Percentiles rank a stretch among this genome's conserved stretches.
phyloP scores from a whole-genome alignment of 805 yeast genomes.

The Candida succiphila region DNA sequence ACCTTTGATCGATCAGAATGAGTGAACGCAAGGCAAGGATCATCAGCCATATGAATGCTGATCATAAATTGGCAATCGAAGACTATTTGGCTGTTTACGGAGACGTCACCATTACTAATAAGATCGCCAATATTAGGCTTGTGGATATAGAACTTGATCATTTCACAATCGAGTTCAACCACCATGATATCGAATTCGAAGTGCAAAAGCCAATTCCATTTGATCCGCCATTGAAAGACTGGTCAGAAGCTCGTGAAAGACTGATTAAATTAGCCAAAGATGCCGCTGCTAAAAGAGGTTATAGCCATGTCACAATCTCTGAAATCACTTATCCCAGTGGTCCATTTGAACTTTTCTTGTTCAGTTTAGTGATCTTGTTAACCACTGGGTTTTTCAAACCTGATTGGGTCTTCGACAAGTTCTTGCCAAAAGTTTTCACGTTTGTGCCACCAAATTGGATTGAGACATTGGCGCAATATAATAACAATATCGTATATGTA shows the following conservation, averaged over 20 bases:
- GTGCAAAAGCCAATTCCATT: conserved; percentile 31
- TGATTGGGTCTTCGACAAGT: conserved; percentile 2
- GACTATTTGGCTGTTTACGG: conserved; percentile 69
- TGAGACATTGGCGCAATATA: conserved; percentile 3
- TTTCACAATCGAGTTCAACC: conserved; percentile 34
- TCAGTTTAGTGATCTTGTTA: conserved; percentile 15
- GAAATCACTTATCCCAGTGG: conserved; percentile 31
- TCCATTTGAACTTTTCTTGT: conserved; percentile 17
- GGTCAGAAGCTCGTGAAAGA: conserved; percentile 38
- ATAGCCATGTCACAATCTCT: conserved; percentile 43
- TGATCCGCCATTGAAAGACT: conserved; percentile 36
- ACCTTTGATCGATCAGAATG: too few relatives aligned
- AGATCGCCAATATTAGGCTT: conserved; percentile 30
- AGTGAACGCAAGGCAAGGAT: conserved; percentile 20
- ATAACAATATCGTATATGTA: conserved; percentile 15
- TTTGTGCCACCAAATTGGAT: conserved; percentile 3
- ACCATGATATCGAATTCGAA: conserved; percentile 27
- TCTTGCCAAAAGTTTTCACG: conserved; percentile 4
- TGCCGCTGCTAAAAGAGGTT: conserved; percentile 56
- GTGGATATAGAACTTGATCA: conserved; percentile 33
- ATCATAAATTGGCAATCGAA: conserved; percentile 59
- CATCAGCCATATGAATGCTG: conserved; percentile 70
- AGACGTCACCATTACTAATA: conserved; percentile 29
- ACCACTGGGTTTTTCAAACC: conserved; percentile 1
- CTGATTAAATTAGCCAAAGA: conserved; percentile 67